Base-by-base conservation (phyloP, 306 rosid genomes). In the Vigna angularis region DNA sequence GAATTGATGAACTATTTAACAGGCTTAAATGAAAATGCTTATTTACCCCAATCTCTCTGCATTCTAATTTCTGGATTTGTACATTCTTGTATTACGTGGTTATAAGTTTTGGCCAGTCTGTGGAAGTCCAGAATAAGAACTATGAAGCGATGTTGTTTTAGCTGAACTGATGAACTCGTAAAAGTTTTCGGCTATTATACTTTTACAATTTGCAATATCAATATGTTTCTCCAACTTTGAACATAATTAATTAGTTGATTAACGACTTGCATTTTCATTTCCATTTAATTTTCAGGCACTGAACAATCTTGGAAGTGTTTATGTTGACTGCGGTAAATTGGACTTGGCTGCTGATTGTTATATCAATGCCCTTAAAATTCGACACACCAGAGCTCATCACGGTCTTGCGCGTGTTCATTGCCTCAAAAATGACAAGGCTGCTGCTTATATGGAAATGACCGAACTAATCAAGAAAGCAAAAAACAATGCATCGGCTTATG, bases 281-380 rank as follows among this genome's bases (percentile, higher is more conserved):
- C 55, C 66, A 71, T 71, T 73, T 65, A 70, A 18, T 74, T 78
- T 44, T 53, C 92, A 94, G 98, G 98, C 98, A n/a, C 88, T 91
- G 69, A 90, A 91, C 90, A 94, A 94, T 83, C 98, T 94, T 42
- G 98, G 97, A 58, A 91, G 98, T 79, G 98, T 94, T 79, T 88
- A 85, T 70, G 97, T 94, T 58, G 98, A 94, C 83, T 81, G 84
- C 56, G 86, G 40, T 72, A 88, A 85, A 68, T 75, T 90, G 73
- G 97, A 91, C 70, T 55, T 77, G 62, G 98, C 98, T 24, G 97
- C 98, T 73, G 93, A 94, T 85, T 94, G 97, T 81, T 94, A 94
- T 86, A 87, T 81, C 71, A 91, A 83, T 86, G 98, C 97, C 79
- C 98, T 94, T 48, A 84, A 90, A 63, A 89, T 94, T 78, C 88